Conservation (phyloP, 371 early-diverging fungal genomes). For the Saksenaea oblongispora region DNA sequence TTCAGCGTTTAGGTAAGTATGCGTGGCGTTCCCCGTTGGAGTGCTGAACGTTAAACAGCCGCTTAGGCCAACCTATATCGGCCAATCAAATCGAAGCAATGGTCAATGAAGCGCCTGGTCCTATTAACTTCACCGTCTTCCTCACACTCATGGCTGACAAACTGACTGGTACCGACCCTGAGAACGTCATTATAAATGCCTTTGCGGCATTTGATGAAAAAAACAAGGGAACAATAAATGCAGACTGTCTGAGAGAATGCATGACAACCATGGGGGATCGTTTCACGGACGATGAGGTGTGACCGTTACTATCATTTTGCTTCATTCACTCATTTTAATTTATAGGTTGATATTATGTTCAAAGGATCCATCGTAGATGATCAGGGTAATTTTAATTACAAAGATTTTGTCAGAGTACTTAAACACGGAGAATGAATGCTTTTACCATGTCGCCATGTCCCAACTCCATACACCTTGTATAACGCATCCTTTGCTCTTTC, state of each 20-base stretch:
- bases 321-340: background rate
- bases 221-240: conserved; percentile 80
- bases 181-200: conserved; percentile 82
- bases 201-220: conserved; percentile 89
- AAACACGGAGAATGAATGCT: conserved; percentile 86
- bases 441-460: background rate
- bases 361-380: conserved; percentile 85
- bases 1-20: conserved; percentile 42
- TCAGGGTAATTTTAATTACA: conserved; percentile 85
- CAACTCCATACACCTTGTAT: background rate
- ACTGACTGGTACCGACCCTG: conserved; percentile 86
- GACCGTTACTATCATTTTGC: background rate
- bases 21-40: background rate
- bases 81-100: conserved; percentile 88
- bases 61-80: conserved; percentile 76
- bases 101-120: conserved; percentile 86
- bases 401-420: conserved; percentile 87
- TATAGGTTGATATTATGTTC: conserved; percentile 91
- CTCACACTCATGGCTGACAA: conserved; percentile 95
- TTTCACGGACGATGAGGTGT: conserved; percentile 89
- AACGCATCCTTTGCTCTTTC: background rate
- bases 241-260: conserved; percentile 77
- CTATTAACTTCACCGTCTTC: conserved; percentile 93
- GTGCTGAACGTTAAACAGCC: background rate
- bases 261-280: conserved; percentile 91